phyloP scores from a whole-genome alignment of 768 basidiomycete genomes.

The Termitomyces sp. region DNA sequence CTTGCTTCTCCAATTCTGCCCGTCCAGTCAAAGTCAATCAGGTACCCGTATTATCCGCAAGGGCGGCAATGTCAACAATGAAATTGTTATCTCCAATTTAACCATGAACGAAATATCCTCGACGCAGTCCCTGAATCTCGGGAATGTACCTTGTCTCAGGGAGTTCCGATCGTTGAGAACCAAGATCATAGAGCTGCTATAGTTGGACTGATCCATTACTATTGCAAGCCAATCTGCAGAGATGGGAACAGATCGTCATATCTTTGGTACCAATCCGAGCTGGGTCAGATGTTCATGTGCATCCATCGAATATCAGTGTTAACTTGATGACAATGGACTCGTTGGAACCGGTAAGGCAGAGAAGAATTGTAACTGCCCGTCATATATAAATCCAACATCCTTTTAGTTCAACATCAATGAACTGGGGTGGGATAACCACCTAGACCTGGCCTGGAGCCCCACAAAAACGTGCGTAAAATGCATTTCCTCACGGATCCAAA shows the following conservation, averaged over 20 bases:
- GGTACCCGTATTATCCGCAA: background rate
- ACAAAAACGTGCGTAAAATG: too few relatives aligned
- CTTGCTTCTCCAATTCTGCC: background rate
- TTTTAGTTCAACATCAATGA: background rate
- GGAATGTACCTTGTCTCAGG: background rate
- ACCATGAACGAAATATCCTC: background rate
- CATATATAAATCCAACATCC: background rate
- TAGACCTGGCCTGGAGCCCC: too few relatives aligned
- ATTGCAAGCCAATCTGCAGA: background rate
- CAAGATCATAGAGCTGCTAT: too few relatives aligned
- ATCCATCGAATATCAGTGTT: too few relatives aligned
- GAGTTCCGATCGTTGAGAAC: background rate
- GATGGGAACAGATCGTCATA: background rate
- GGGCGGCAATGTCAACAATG: background rate
- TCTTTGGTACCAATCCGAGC: background rate
- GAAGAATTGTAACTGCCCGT: background rate
- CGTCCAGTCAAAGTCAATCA: background rate
- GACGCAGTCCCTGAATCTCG: background rate
- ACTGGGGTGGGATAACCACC: too few relatives aligned
- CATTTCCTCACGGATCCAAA: too few relatives aligned
- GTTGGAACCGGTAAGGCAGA: background rate
- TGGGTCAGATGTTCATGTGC: background rate
- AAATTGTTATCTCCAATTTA: background rate
- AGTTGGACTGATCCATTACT: background rate
- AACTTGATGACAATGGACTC: background rate